Base-by-base conservation (phyloP, 1,139 yeast genomes). In the Magnusiomyces fungicola region DNA sequence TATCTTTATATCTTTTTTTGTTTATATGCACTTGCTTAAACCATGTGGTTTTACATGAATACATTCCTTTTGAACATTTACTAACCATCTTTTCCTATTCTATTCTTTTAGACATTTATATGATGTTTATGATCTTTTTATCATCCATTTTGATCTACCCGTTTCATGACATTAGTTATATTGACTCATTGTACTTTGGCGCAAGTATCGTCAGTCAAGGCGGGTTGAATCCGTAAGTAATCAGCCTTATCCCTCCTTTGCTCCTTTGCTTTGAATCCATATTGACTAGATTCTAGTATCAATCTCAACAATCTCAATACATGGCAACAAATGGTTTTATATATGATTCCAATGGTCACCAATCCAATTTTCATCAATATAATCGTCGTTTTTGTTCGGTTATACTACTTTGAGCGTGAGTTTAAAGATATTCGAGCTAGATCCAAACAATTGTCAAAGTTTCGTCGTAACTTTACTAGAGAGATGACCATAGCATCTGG, bases 301-400 rank as follows among this genome's bases (percentile, higher is more conserved):
- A 79, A 88, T 61, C 58, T 83, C 37, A 86, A 86, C 61, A 65
- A 69, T 0, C 58, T 87, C 53, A 67, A 72, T 1, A 65, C 86
- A 45, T 90, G 83, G 68, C 97, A 92, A 65, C 97, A 90, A 63
- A 75, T 89, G 21, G 55, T 53, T 10, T 18, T 61, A 9, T 56
- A 55, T 47, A 27, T 60, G 21, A 29, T 78, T 2, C 69, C 94
- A 33, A 72, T 80, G 56, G 58, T 88, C 22, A 78, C 95, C 1
- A 90, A 96, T 0, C 97, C 97, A 0, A 87, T 92, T 23, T 84
- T 85, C 62, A 88, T 94, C 52, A 95, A 92, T 65, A 81, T 95
- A 14, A 27, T 41, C 14, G 51, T 50, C 1, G 53, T 50, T n/a
- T 25, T 44, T 30, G 38, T 50, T 3, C 47, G 50, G 21, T 40